Base-by-base conservation (phyloP, 2,329 filamentous ascomycete species). In the Ophiostoma sp. region DNA sequence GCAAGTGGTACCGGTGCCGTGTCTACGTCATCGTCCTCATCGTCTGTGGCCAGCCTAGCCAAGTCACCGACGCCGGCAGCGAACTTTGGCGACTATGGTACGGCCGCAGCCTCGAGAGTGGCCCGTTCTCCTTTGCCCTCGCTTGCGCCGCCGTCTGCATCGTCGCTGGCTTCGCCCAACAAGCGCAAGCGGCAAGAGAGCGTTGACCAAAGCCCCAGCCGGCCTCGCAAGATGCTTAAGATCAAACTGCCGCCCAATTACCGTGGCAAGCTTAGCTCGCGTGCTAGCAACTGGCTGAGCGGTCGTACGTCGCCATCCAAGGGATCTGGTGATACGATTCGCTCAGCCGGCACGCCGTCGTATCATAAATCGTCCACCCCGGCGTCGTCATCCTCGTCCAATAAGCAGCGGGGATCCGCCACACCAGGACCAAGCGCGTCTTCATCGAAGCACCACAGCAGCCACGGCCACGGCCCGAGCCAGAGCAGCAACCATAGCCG, bases 181-280 rank as follows among this genome's bases (percentile, higher is more conserved):
- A 69, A 67, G 55, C 68, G 68, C 42, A 67, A 67, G 45, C 68
- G 68, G 27, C 63, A 65, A 14, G 68, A 69, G 52, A 60, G 44
- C 66, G 49, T 12, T 1, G 58, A 42, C 27, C 8, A n/a, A 6
- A 41, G 27, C 9, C 49, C 64, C 47, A 42, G 67, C n/a, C 60
- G 74, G 18, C 73, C 73, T 1, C 75, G 74, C 69, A 77, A 77
- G 69, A 55, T 75, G 14, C 52, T 72, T 40, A 73, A 71, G 62
- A 69, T 72, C 11, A 12, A 47, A 1, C 49, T 73, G 62, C 70
- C 69, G 18, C 27, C 52, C 1, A 66, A 60, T 63, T 72, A 72
- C 42, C 68, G 67, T 18, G 38, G 52, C 52, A 67, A 67, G 64
- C 67, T 74, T 9, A 72, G 66, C 36, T 66, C 70, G 7, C 64